Conservation (phyloP, 2,329 filamentous ascomycete species). For the Ilyonectria mors-panacis region DNA sequence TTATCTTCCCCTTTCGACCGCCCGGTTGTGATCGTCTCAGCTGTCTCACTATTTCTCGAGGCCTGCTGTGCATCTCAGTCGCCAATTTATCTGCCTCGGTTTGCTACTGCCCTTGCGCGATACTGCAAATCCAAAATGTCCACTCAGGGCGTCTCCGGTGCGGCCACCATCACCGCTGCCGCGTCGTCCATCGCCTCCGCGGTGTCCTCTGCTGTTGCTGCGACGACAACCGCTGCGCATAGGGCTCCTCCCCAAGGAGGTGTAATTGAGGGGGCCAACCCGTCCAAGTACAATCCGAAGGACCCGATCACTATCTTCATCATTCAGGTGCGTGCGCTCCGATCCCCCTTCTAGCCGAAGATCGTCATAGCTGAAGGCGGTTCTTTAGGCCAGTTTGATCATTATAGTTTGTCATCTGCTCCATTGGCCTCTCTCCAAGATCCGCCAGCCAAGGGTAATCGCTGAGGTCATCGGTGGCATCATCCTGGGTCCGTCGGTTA, state of each 20-base stretch:
- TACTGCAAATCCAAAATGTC: too few relatives aligned
- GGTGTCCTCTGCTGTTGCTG: not conserved
- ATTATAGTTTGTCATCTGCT: too few relatives aligned
- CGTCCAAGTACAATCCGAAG: slow-evolving; percentile 24
- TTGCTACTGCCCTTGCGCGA: too few relatives aligned
- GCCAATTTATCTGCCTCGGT: too few relatives aligned
- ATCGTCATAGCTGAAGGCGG: too few relatives aligned
- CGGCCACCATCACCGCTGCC: slow-evolving; percentile 13
- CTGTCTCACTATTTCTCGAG: too few relatives aligned
- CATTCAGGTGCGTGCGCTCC: slow-evolving; percentile 26
- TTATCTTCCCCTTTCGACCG: too few relatives aligned
- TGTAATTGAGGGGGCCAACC: slow-evolving; percentile 26
- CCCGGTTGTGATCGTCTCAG: too few relatives aligned
- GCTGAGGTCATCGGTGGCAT: slow-evolving; percentile 85
- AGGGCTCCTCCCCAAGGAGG: slow-evolving; percentile 21
- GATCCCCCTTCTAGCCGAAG: too few relatives aligned
- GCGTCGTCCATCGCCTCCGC: slow-evolving; percentile 2
- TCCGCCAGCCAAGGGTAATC: slow-evolving; percentile 85
- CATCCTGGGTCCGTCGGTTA: slow-evolving; percentile 86
- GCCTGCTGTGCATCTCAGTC: too few relatives aligned
- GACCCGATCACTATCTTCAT: slow-evolving; percentile 30
- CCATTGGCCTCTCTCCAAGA: slow-evolving; percentile 81
- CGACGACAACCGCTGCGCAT: not conserved
- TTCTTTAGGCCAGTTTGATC: too few relatives aligned
- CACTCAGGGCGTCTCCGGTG: too few relatives aligned